phyloP scores from a whole-genome alignment of 2,329 filamentous ascomycete genomes.

The Fusarium goolgardi region DNA sequence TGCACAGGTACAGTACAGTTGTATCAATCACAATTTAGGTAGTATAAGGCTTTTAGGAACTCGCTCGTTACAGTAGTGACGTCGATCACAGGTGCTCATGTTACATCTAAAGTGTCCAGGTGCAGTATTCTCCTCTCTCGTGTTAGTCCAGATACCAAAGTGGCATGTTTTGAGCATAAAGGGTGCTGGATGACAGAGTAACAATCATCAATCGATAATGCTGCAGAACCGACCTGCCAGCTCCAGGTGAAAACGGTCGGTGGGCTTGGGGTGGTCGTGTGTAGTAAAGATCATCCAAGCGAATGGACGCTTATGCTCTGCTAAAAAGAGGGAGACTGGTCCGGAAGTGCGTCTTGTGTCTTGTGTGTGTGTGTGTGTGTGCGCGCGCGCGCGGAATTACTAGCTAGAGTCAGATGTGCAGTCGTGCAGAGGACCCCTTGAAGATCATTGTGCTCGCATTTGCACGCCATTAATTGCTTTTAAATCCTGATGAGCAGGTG shows the following conservation, averaged over 20 bases:
- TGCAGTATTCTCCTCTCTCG: conserved; percentile 8
- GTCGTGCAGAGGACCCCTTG: conserved; percentile 31
- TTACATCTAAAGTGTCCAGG: conserved; percentile 16
- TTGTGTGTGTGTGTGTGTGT: not conserved
- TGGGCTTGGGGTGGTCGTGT: conserved; percentile 39
- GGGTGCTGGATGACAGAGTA: conserved; percentile 18
- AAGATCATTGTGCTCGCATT: conserved; percentile 22
- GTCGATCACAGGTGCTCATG: conserved; percentile 28
- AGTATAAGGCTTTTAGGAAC: conserved; percentile 12
- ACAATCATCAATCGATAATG: conserved; percentile 1
- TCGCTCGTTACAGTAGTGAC: conserved; percentile 8
- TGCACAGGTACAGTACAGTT: not conserved
- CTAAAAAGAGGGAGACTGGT: conserved; percentile 23
- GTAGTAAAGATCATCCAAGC: conserved; percentile 44
- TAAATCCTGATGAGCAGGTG: conserved; percentile 4
- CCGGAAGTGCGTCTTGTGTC: conserved; percentile 13
- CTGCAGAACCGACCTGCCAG: conserved; percentile 22
- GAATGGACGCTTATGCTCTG: conserved; percentile 22
- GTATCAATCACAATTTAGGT: not conserved
- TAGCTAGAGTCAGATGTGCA: conserved; percentile 10
- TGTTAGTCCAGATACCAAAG: conserved; percentile 26
- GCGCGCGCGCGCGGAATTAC: not conserved
- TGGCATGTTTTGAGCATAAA: conserved; percentile 15
- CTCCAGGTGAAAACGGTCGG: conserved; percentile 39
- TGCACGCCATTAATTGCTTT: conserved; percentile 7